Percentiles rank a stretch among this genome's conserved stretches.
Evolutionary conservation across 352 stramenopile genomes (phyloP).

Genomic region (Globisporangium recalcitrans): DNA sequence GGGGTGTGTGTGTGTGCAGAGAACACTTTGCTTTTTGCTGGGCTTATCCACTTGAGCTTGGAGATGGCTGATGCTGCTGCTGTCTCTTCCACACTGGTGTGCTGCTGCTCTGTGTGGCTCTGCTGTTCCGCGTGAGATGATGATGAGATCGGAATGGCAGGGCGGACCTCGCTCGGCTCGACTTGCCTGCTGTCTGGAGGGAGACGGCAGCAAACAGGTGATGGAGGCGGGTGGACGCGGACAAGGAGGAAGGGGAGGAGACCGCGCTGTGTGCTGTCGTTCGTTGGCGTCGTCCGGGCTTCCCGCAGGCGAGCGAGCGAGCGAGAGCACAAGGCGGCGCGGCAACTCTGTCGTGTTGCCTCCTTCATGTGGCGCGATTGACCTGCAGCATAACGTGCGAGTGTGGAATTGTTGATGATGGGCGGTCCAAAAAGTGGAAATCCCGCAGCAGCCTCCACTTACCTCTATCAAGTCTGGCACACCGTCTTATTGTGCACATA

Average conservation of each 20-base stretch:
- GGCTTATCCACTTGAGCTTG: not conserved
- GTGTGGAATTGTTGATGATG: not conserved
- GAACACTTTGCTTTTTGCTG: too few relatives aligned
- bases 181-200: too few relatives aligned
- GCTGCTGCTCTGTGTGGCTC: not conserved
- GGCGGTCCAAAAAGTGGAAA: not conserved
- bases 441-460: not conserved
- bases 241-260: not conserved
- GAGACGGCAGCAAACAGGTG: not conserved
- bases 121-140: not conserved
- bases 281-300: slow-evolving; percentile 1
- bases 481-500: too few relatives aligned
- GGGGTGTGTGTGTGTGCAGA: too few relatives aligned
- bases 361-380: too few relatives aligned
- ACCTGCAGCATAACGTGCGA: not conserved
- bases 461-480: too few relatives aligned
- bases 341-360: too few relatives aligned
- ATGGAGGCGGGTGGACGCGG: not conserved
- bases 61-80: not conserved
- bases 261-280: not conserved
- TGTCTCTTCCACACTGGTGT: not conserved
- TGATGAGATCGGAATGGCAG: not conserved
- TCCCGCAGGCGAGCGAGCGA: not conserved
- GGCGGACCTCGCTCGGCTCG: not conserved
- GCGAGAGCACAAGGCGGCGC: too few relatives aligned